Percentiles rank a stretch among this genome's conserved stretches.
Conservation (phyloP, 495 filamentous ascomycete species). For the Annulohypoxylon nitens region DNA sequence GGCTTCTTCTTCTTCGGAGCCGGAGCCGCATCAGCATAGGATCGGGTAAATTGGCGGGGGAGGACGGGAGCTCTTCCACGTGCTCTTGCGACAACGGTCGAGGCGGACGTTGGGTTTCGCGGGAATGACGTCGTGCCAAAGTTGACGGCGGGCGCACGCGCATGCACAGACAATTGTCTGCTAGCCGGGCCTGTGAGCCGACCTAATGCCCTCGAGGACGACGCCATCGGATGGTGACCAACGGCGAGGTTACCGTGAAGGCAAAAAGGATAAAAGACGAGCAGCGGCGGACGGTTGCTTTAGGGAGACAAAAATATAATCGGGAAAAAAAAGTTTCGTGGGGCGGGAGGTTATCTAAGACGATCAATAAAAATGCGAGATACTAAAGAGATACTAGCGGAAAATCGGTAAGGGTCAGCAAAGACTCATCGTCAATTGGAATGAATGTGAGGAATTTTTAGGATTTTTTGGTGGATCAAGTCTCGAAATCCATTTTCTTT, state of each 20-base stretch:
- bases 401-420: conserved; percentile 32
- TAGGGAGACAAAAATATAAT: conserved; percentile 5
- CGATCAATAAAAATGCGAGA: conserved; percentile 28
- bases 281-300: neutral
- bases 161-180: conserved; percentile 31
- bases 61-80: conserved; percentile 8
- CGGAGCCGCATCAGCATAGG: conserved; percentile 54
- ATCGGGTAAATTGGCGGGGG: conserved; percentile 57
- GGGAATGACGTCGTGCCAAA: conserved; percentile 42
- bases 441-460: conserved; percentile 39
- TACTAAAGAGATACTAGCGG: conserved; percentile 2
- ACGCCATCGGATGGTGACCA: conserved; percentile 36
- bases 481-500: conserved; percentile 15
- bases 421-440: conserved; percentile 37
- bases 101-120: conserved; percentile 16
- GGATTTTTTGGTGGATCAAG: conserved; percentile 41
- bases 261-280: neutral
- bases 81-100: conserved; percentile 30
- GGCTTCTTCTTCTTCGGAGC: conserved; percentile 55
- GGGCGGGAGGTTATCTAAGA: conserved; percentile 17
- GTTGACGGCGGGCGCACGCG: conserved; percentile 27
- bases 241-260: conserved; percentile 26
- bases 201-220: conserved; percentile 40
- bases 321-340: conserved; percentile 27
- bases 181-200: conserved; percentile 34